Base-by-base conservation (phyloP, 306 rosid species). In the Cucumis sativus region DNA sequence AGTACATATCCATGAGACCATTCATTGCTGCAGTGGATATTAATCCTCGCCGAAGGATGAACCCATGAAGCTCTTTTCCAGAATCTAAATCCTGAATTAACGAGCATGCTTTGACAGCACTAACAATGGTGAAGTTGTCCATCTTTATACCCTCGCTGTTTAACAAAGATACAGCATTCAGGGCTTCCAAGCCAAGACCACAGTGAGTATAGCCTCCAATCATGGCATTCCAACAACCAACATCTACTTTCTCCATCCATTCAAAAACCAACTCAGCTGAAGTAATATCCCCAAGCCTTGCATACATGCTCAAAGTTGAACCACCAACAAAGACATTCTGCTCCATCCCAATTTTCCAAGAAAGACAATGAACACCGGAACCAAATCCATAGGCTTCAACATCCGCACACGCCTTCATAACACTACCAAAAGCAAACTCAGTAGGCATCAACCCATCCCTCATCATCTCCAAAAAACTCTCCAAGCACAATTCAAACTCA, bases 171-270 rank as follows among this genome's bases (percentile, higher is more conserved):
- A 87, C 79, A 72, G 79, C 65, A 58, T 73, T 84, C 75, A 82
- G 75, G 77, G 90, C 90, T 63, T 85, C 66, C 55, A 82, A 45
- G 66, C 80, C 78, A 68, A 9, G 58, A 33, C 88, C 87, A 41
- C 86, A 85, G 73, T 78, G 67, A 15, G 74, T 52, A 76, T 84
- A 87, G 41, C 84, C 90, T 20, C 89, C 90, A 80, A 89, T 80
- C 86, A 89, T 80, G 69, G 85, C 74, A 82, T 89, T 89, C 93
- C 88, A 87, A 79, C 88, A 84, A 77, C 89, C 86, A 80, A 84
- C 67, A 79, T 87, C 90, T 7, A 76, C 71, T 68, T 21, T 65
- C 62, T 80, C 55, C 84, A 85, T 68, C 28, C 73, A 33, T 71
- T 77, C 83, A 74, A 87, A 87, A 72, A 87, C 83, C 54, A 79